Evolutionary conservation across 1,284 basidiomycete species (phyloP), one percentile per base, ranked within the genome.

Genomic region (Tylopilus sp.): DNA sequence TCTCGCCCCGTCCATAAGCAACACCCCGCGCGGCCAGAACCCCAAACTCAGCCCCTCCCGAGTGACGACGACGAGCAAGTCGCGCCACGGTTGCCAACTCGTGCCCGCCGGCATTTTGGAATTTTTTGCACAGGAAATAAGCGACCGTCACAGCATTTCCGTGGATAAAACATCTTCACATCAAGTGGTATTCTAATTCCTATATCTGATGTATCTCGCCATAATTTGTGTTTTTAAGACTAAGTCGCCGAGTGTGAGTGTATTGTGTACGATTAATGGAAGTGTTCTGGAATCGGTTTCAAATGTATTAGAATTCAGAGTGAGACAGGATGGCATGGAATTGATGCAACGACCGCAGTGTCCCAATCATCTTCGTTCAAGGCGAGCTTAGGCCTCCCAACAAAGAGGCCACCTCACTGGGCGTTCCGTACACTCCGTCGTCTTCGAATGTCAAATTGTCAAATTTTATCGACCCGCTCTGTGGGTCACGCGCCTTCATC

Each of bases 61-160:
- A 18, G 6, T 12, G 53, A 40, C 8, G 52, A 51, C 2, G 55
- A 55, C 21, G 44, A 46, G 12, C 30, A 53, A 2, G 31, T 33
- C 17, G 15, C 37, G 9, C 38, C 46, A 12, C 56, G 56, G 36
- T 33, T 53, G 14, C 41, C 55, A 12, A 37, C 56, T 36, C 66
- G 55, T 33, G 37, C 47, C 4, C 59, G 56, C 30, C 52, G 53
- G 40, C 55, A 65, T 46, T 66, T 66, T 31, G 64, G 67, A 47
- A 69, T 66, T 49, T 69, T 68, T 45, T 66, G 64, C 44, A 69
- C 65, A 41, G 56, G 64, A 52, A 66, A 60, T 36, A 59, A 57
- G 21, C 60, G 46, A 26, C 37, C 44, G 15, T 48, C 54, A 45
- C 55, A 54, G 48, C 52, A 34, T 35, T 44, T 29, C 34, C 44